A percentile compares a stretch with the other conserved stretches of the same genome.
Conservation (phyloP, 768 basidiomycete genomes). For the Rhizopogon vulgaris region DNA sequence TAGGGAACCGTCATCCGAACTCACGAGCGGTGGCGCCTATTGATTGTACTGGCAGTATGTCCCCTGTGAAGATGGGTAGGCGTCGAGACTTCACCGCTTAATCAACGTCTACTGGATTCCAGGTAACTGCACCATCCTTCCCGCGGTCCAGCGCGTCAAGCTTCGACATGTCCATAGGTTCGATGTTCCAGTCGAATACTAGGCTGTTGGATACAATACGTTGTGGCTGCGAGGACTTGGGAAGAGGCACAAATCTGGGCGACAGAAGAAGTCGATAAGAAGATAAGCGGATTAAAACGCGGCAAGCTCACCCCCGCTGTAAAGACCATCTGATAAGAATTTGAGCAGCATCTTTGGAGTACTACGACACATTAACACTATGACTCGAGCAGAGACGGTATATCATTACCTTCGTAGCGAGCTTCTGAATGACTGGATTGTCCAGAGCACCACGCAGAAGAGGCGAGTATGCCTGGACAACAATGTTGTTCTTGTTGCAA, state of each 20-base stretch:
- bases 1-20: no score
- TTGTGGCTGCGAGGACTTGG: constrained; percentile 38
- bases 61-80: not conserved
- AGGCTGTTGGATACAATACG: constrained; percentile 40
- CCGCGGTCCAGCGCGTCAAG: constrained; percentile 42
- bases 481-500: constrained; percentile 32
- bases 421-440: constrained; percentile 39
- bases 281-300: not conserved
- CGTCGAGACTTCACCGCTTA: not conserved
- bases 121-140: constrained; percentile 36
- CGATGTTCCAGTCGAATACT: constrained; percentile 41
- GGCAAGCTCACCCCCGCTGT: constrained; percentile 52
- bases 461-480: constrained; percentile 35
- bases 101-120: constrained; percentile 38
- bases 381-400: not conserved
- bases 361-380: constrained; percentile 23
- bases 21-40: not conserved
- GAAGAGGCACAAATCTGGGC: constrained; percentile 39
- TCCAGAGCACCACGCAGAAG: constrained; percentile 33
- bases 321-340: constrained; percentile 84
- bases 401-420: constrained; percentile 46
- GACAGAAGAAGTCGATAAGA: not conserved
- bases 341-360: constrained; percentile 58
- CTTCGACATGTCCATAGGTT: constrained; percentile 34
- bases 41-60: not conserved